A percentile compares a stretch with the other conserved stretches of the same genome.
Evolutionary conservation across 2,329 filamentous ascomycete genomes (phyloP).

Genomic region (Hortaea werneckii): DNA sequence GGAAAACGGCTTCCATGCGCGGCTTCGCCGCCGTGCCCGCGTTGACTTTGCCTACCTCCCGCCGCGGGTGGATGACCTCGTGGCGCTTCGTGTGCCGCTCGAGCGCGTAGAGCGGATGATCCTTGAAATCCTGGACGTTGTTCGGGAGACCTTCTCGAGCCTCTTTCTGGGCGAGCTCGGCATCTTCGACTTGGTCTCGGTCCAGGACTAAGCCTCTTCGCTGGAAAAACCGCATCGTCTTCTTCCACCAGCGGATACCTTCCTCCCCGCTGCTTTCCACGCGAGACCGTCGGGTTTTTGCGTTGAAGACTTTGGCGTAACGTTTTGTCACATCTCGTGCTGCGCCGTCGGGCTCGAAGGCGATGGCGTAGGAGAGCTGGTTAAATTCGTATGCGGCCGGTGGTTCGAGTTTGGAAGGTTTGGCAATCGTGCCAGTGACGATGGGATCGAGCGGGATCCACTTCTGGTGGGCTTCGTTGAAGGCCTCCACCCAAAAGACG

Average conservation of each 20-base stretch:
- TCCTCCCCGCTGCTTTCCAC: conserved; percentile 53
- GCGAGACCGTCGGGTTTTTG: conserved; percentile 75
- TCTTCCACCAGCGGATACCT: conserved; percentile 48
- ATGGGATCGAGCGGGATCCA: conserved; percentile 85
- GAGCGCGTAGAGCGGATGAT: conserved; percentile 49
- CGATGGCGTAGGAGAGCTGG: conserved; percentile 70
- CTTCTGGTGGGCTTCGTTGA: conserved; percentile 76
- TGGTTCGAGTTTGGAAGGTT: conserved; percentile 68
- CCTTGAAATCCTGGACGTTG: conserved; percentile 32
- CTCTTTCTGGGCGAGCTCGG: conserved; percentile 60
- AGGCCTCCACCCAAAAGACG: conserved; percentile 88
- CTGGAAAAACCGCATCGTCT: conserved; percentile 37
- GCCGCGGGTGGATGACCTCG: conserved; percentile 67
- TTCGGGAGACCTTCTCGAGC: conserved; percentile 54
- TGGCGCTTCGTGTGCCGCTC: conserved; percentile 75
- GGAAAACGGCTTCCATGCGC: conserved; percentile 67
- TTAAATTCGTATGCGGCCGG: conserved; percentile 69
- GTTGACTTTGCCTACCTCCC: conserved; percentile 66
- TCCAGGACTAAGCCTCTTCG: conserved; percentile 35
- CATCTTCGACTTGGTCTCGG: conserved; percentile 74
- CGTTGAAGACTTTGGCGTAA: conserved; percentile 80
- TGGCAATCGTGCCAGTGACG: conserved; percentile 69
- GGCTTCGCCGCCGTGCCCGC: conserved; percentile 48
- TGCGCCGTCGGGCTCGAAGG: conserved; percentile 69
- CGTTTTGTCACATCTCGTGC: conserved; percentile 78